Evolutionary conservation across 345 rosid species (phyloP), one percentile per base, ranked within the genome.

Genomic region (Hypericum perforatum): DNA sequence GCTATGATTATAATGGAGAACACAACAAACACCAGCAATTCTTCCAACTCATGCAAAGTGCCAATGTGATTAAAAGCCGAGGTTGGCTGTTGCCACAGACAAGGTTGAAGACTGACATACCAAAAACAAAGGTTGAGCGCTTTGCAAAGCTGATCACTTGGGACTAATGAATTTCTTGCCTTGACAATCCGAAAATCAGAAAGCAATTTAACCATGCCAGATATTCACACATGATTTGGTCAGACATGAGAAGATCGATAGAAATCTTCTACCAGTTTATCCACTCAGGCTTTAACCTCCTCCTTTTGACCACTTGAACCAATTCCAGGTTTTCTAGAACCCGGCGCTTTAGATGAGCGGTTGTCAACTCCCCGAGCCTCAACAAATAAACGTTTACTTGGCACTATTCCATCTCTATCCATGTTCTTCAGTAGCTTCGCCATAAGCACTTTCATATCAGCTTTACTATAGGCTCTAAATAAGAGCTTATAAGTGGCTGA

Each of bases 401-500:
- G 95, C 15, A 87, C 76, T 16, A 91, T 70, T 47, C 96, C 92
- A 49, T 82, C 87, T 67, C 58, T 76, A 57, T 82, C 89, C 98
- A 91, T 87, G 54, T 63, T 63, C 70, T 74, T 71, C 58, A 81
- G 60, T 70, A 91, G 61, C 58, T 75, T 70, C 70, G 78, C 80
- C 13, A 84, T 68, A 53, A 79, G 80, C 62, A 81, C 82, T 76
- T 87, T 91, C 73, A 65, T 76, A 52, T 81, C 73, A 56, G 86
- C 82, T 70, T 79, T 85, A 6, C 87, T 81, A 62, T 76, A 91
- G 52, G 94, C 87, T 73, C 70, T 91, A 42, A 86, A 91, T 8
- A 91, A 79, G 72, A 91, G 84, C 64, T 76, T 91, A 74, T 91
- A 91, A 5, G 98, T 77, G 0, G 98, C 78, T 22, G 84, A 68